phyloP scores from a whole-genome alignment of 371 early-diverging fungal genomes.

The Zopfochytrium polystomum region DNA sequence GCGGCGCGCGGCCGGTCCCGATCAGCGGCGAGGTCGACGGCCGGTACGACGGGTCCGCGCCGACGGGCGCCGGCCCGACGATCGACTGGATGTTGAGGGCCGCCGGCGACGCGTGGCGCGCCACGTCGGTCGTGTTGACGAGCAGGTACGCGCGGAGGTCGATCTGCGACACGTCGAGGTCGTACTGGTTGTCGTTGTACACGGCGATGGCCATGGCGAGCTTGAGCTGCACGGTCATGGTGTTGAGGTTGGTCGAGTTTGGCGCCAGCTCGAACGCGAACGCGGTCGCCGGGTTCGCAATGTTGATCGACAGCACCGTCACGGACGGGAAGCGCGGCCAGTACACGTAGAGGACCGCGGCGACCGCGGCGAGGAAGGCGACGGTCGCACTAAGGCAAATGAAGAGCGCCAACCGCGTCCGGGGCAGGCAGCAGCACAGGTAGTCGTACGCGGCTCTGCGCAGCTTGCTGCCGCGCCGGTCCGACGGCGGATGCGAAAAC shows the following conservation, averaged over 20 bases:
- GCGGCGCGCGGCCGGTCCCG: background rate
- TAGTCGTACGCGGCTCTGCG: too few species aligned
- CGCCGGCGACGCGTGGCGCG: background rate
- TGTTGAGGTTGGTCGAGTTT: constrained; percentile 8
- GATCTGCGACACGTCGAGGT: constrained; percentile 5
- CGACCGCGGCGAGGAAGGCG: too few species aligned
- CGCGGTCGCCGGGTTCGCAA: background rate
- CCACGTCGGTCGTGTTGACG: constrained; percentile 6
- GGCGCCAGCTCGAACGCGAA: too few species aligned
- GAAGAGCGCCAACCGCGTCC: constrained; percentile 6
- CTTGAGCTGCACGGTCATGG: background rate
- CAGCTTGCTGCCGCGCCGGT: too few species aligned
- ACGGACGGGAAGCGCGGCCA: constrained; percentile 20
- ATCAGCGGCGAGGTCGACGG: background rate
- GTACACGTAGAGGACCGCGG: constrained; percentile 14
- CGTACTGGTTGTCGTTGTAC: constrained; percentile 14
- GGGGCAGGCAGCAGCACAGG: constrained; percentile 4
- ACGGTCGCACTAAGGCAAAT: constrained; percentile 8
- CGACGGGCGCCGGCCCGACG: background rate
- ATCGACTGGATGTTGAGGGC: background rate
- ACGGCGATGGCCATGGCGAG: constrained; percentile 7
- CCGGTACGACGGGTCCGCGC: background rate
- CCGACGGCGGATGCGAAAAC: too few species aligned
- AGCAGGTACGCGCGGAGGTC: background rate
- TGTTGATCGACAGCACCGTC: background rate